Evolutionary conservation across 208 protist species (phyloP).

Genomic region (Endotrypanum monterogeii): DNA sequence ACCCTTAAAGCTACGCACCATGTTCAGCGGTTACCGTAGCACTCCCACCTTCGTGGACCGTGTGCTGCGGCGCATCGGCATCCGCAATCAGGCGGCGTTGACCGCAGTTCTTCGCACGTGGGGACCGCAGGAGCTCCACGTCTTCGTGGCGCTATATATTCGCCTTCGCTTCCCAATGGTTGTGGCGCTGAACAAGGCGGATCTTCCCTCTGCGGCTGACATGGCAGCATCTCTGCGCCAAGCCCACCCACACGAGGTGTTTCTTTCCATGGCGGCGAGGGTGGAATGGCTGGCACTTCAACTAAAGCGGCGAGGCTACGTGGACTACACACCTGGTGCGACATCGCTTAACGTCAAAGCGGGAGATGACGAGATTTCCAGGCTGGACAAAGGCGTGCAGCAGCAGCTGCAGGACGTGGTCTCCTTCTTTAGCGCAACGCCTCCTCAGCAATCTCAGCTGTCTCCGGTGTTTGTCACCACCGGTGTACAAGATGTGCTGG

Average conservation of each 20-base stretch:
- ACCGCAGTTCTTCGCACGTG: constrained; percentile 41
- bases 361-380: constrained; percentile 14
- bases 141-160: constrained; percentile 90
- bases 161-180: constrained; percentile 91
- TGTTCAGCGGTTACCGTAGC: constrained; percentile 94
- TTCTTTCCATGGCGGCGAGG: constrained; percentile 79
- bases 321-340: constrained; percentile 69
- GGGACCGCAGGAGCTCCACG: constrained; percentile 81
- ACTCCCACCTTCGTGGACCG: constrained; percentile 68
- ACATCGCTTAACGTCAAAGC: constrained; percentile 17
- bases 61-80: constrained; percentile 60
- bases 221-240: constrained; percentile 45
- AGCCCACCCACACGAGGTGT: constrained; percentile 70
- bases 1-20: constrained; percentile 74
- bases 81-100: constrained; percentile 49
- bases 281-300: constrained; percentile 77
- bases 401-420: constrained; percentile 33
- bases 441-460: background rate
- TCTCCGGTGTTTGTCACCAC: constrained; percentile 39
- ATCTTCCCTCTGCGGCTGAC: constrained; percentile 55
- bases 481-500: constrained; percentile 84
- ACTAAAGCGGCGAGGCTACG: constrained; percentile 53
- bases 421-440: constrained; percentile 36
- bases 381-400: constrained; percentile 26
- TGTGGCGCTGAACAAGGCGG: constrained; percentile 93